A percentile compares a stretch with the other conserved stretches of the same genome.
These are phyloP conservation scores for Trichoderma pleuroti DNA, from an alignment of 2,329 filamentous ascomycete species.

Conservation along the genomic window DNA sequence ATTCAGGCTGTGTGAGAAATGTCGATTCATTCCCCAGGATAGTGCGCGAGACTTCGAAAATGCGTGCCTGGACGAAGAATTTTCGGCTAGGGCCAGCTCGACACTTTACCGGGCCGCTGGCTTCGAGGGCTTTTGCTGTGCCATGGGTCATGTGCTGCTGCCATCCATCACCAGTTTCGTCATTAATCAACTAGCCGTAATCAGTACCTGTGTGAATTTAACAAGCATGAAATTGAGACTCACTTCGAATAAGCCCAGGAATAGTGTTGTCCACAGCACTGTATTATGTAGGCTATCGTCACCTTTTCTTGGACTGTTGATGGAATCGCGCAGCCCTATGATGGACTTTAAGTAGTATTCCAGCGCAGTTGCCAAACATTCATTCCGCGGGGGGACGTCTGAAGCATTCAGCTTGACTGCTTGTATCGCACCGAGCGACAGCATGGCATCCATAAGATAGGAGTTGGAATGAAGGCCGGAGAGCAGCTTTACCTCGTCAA, in stretches of 20 bases:
- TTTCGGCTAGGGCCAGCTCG: constrained; percentile 23
- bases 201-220: not conserved
- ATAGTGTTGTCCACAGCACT: constrained; percentile 34
- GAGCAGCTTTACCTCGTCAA: constrained; percentile 26
- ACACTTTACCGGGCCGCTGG: constrained; percentile 28
- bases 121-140: constrained; percentile 31
- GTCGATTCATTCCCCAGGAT: constrained; percentile 27
- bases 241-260: constrained; percentile 36
- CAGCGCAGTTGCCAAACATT: constrained; percentile 20
- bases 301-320: not conserved
- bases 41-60: constrained; percentile 27
- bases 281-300: constrained; percentile 16
- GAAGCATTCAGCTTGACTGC: constrained; percentile 23
- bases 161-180: constrained; percentile 33
- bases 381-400: not conserved
- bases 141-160: constrained; percentile 35
- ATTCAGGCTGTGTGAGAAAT: constrained; percentile 25
- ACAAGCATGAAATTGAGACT: not conserved
- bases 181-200: constrained; percentile 30
- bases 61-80: constrained; percentile 31
- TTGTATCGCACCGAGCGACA: constrained; percentile 33
- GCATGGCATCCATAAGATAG: constrained; percentile 29
- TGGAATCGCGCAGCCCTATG: constrained; percentile 23
- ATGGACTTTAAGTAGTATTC: constrained; percentile 30
- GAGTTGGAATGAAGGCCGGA: constrained; percentile 14